Conservation (phyloP, 83 land plant genomes). For the Picea abies region DNA sequence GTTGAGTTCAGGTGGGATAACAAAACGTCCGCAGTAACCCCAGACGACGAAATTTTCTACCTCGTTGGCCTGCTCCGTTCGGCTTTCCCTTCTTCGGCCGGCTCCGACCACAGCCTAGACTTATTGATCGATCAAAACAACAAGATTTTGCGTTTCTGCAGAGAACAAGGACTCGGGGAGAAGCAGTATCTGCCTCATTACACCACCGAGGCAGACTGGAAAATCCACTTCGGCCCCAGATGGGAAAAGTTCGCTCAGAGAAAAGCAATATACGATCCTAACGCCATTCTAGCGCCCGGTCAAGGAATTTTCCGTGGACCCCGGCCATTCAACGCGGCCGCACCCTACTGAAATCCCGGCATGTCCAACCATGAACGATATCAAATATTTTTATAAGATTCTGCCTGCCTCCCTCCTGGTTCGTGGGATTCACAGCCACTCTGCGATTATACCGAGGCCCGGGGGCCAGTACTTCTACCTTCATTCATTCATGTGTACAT, state of each 20-base stretch:
- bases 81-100: constrained; percentile 31
- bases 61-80: constrained; percentile 71
- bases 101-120: constrained; percentile 30
- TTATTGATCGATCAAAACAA: constrained; percentile 49
- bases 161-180: constrained; percentile 30
- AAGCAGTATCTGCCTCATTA: constrained; percentile 81
- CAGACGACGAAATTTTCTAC: constrained; percentile 80
- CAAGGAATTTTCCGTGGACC: constrained; percentile 46
- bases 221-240: constrained; percentile 51
- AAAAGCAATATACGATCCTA: constrained; percentile 65
- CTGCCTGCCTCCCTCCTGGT: no score
- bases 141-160: constrained; percentile 59
- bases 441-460: no score
- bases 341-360: background rate
- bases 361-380: no score
- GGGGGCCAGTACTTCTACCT: no score
- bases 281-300: constrained; percentile 59
- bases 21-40: constrained; percentile 62
- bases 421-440: no score
- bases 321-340: background rate
- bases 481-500: no score
- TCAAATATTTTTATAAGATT: no score
- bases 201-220: constrained; percentile 51
- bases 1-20: constrained; percentile 72
- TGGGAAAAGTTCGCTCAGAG: constrained; percentile 49